Conservation (phyloP, 495 filamentous ascomycete genomes). For the Pseudoneurospora amorphoporcata region DNA sequence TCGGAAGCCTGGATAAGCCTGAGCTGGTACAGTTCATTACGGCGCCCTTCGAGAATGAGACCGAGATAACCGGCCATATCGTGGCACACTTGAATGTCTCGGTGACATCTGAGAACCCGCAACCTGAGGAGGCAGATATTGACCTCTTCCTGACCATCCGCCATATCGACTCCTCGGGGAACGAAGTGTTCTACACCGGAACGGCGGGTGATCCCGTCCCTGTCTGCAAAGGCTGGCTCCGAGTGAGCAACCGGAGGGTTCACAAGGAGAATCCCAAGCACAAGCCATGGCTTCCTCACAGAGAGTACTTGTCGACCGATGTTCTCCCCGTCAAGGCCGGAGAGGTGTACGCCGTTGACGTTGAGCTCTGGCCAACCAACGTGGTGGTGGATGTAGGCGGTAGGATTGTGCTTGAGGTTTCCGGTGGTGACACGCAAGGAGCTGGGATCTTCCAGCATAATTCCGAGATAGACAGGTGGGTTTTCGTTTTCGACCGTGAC, state of each 20-base stretch:
- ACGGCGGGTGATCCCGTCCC: conserved; percentile 38
- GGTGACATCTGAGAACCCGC: conserved; percentile 30
- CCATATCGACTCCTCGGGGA: conserved; percentile 42
- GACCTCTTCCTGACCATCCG: conserved; percentile 57
- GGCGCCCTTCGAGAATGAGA: conserved; percentile 42
- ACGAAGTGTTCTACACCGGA: conserved; percentile 57
- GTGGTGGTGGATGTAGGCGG: conserved; percentile 47
- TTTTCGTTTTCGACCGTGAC: background rate
- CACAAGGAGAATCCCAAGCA: conserved; percentile 39
- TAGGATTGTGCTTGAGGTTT: conserved; percentile 47
- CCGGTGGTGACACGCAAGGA: conserved; percentile 51
- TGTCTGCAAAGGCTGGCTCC: conserved; percentile 47
- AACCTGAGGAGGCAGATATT: conserved; percentile 38
- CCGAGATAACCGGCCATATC: conserved; percentile 57
- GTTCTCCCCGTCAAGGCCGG: conserved; percentile 42
- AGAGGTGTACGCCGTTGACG: conserved; percentile 51
- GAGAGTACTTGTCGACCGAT: conserved; percentile 51
- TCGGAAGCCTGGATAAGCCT: conserved; percentile 40
- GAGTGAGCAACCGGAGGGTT: conserved; percentile 44
- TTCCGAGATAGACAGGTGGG: conserved; percentile 25
- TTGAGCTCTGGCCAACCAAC: conserved; percentile 63
- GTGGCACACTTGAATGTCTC: conserved; percentile 52
- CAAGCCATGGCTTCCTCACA: conserved; percentile 42
- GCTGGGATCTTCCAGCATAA: conserved; percentile 48
- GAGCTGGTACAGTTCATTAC: conserved; percentile 44